Base-by-base conservation (phyloP, 352 stramenopile genomes). In the Pythium periplocum region DNA sequence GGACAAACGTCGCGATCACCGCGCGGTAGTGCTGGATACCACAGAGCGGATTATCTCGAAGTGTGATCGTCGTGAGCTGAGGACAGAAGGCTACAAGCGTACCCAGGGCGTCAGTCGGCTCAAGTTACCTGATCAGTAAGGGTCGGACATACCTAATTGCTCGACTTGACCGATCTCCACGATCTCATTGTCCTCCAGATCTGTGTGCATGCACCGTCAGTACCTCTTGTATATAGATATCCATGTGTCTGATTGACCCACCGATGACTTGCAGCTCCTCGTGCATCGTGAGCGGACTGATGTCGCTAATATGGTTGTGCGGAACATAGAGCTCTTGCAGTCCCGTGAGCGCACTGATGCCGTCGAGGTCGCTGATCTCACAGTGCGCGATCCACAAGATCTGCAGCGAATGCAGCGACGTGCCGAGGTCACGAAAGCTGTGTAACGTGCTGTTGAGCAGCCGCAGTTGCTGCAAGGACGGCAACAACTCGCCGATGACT, bases 401-500 rank as follows among this genome's bases (percentile, higher is more conserved):
- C 11, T 74, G 71, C 6, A 96, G 64, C 32, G 64, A 73, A 33
- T 81, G 67, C 12, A 95, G 62, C 9, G 80, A 90, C 36, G 81
- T 96, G 11, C 87, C 87, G 4, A 95, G 61, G 56, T 95, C 87
- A 1, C 87, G 71, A 51, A 96, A 92, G 55, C 75, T 93, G 35
- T 68, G 64, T 5, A 95, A 53, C 4, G 61, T 64, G 65, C 85
- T 96, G 36, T 78, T 60, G 31, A 73, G 56, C 31, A 96, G 62
- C 11, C 69, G 66, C 26, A 96, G 61, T 37, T 86, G 72, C 50
- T 80, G 67, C 6, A 96, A 55, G 26, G 81, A 79, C 6, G 86
- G 82, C 32, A 96, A 59, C 4, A 95, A 53, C 53, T 93, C 78
- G 10, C 77, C 80, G 41, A 96, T 77, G 6, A 83, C 68, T 50